A percentile compares a stretch with the other conserved stretches of the same genome.
Conservation (phyloP, 2,329 filamentous ascomycete genomes). For the Arthrobotrys iridis region DNA sequence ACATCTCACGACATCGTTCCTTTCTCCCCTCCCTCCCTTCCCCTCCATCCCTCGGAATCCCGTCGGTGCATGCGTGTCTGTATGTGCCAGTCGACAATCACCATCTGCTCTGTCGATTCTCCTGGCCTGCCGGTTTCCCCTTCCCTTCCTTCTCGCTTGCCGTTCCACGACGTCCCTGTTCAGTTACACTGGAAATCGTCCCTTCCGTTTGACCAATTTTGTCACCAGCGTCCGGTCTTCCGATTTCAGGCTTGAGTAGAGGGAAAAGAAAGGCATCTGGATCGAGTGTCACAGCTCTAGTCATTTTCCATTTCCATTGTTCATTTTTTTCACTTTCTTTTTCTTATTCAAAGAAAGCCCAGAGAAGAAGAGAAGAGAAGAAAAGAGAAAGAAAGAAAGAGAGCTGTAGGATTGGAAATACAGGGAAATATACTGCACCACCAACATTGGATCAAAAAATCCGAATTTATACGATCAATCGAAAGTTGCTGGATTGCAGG, state of each 20-base stretch:
- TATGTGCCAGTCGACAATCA: conserved; percentile 31
- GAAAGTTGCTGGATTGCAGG: neutral
- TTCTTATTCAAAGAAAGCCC: neutral
- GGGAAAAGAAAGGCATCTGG: neutral
- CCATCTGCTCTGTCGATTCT: neutral
- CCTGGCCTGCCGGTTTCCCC: conserved; percentile 16
- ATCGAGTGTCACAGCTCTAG: conserved; percentile 12
- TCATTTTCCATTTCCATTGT: neutral
- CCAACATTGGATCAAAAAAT: neutral
- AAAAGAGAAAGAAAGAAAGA: neutral
- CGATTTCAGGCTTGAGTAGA: conserved; percentile 18
- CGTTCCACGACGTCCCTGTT: conserved; percentile 37
- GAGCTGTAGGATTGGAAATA: neutral
- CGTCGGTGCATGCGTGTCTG: conserved; percentile 12
- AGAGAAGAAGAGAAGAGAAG: neutral
- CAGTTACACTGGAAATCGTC: conserved; percentile 50
- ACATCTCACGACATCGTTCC: conserved; percentile 46
- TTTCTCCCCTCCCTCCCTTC: neutral
- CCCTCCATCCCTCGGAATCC: neutral
- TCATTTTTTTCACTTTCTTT: too few relatives aligned
- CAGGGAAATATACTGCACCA: neutral
- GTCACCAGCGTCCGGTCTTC: conserved; percentile 15
- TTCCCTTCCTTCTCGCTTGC: conserved; percentile 22
- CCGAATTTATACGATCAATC: neutral
- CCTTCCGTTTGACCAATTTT: conserved; percentile 19